Evolutionary conservation across 768 basidiomycete species (phyloP).

Genomic region (Boletellus sp.): DNA sequence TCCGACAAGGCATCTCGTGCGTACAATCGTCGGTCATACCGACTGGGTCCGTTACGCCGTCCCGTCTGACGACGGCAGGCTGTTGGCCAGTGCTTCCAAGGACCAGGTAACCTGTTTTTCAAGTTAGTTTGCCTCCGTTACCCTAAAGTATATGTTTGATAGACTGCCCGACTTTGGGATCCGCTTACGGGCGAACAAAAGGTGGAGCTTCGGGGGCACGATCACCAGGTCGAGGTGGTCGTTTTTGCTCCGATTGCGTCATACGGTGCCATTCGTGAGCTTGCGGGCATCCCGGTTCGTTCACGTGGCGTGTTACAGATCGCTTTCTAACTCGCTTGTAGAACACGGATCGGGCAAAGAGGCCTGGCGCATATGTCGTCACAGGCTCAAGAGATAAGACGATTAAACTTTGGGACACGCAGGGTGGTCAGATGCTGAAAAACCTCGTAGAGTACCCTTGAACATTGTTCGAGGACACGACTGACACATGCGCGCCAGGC

Average conservation of each 20-base stretch:
- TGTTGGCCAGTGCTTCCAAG: conserved; percentile 78
- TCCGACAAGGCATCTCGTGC: conserved; percentile 58
- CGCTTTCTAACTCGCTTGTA: conserved; percentile 19
- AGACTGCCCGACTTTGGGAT: conserved; percentile 82
- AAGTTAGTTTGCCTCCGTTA: background rate
- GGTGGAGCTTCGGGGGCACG: conserved; percentile 82
- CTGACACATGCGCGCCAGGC: conserved; percentile 37
- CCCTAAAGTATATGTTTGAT: background rate
- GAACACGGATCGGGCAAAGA: conserved; percentile 51
- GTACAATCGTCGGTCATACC: conserved; percentile 71
- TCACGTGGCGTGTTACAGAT: conserved; percentile 6
- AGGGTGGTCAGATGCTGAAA: conserved; percentile 75
- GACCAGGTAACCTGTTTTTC: conserved; percentile 62
- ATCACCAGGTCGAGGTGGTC: conserved; percentile 79
- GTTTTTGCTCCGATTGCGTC: conserved; percentile 77
- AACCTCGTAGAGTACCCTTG: conserved; percentile 52
- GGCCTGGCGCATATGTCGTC: conserved; percentile 57
- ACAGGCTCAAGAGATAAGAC: conserved; percentile 90
- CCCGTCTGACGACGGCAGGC: conserved; percentile 67
- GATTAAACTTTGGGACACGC: conserved; percentile 87
- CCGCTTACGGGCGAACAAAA: conserved; percentile 71
- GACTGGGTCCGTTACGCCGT: conserved; percentile 80
- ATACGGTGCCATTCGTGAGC: conserved; percentile 72
- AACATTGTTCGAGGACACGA: background rate
- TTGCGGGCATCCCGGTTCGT: conserved; percentile 67